Evolutionary conservation across 2,329 filamentous ascomycete genomes (phyloP).

Genomic region (Fusarium marasasianum): DNA sequence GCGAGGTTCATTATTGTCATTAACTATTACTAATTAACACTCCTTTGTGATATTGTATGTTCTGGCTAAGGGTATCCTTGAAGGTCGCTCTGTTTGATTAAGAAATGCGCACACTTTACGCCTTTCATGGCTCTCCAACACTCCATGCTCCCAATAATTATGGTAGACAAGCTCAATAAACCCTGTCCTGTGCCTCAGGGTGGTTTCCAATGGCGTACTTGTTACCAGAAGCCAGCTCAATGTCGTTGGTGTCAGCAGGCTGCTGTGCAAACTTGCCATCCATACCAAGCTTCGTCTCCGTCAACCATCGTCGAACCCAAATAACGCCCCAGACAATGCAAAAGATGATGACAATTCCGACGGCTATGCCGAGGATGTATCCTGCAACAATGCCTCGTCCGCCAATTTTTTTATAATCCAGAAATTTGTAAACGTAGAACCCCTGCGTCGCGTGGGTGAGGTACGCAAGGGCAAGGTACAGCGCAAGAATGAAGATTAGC

Average conservation of each 20-base stretch:
- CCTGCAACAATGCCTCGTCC: slow-evolving; percentile 63
- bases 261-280: slow-evolving; percentile 53
- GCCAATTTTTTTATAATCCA: slow-evolving; percentile 69
- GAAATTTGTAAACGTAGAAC: slow-evolving; percentile 81
- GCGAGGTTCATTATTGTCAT: not conserved
- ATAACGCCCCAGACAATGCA: slow-evolving; percentile 60
- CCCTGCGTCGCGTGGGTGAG: slow-evolving; percentile 74
- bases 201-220: slow-evolving; percentile 29
- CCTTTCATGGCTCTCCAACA: not conserved
- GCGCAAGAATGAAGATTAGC: slow-evolving; percentile 73
- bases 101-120: not conserved
- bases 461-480: slow-evolving; percentile 80
- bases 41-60: not conserved
- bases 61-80: slow-evolving; percentile 14
- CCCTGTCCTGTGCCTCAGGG: slow-evolving; percentile 30
- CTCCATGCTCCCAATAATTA: not conserved
- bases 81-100: slow-evolving; percentile 1
- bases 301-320: slow-evolving; percentile 59
- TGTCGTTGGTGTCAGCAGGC: slow-evolving; percentile 31
- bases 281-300: slow-evolving; percentile 57
- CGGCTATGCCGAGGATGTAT: slow-evolving; percentile 69
- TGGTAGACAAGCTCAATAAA: slow-evolving; percentile 12
- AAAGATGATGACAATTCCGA: slow-evolving; percentile 63
- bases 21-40: slow-evolving; percentile 18
- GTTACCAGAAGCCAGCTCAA: slow-evolving; percentile 43